Evolutionary conservation across 2,329 filamentous ascomycete species (phyloP).

Genomic region (Aureobasidium sp.): DNA sequence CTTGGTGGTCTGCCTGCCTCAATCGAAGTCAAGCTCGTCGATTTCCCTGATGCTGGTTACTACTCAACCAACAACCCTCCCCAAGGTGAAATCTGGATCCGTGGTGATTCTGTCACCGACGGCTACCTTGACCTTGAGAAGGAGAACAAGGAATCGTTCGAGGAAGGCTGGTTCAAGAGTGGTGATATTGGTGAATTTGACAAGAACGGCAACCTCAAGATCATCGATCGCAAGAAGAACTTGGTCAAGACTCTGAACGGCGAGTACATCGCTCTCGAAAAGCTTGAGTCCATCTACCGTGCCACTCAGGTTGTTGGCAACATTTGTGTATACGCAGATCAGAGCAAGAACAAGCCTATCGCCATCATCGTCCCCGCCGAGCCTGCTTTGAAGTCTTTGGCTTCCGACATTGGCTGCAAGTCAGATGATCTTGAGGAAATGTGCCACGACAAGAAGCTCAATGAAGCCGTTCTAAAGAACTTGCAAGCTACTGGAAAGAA

Average conservation of each 20-base stretch:
- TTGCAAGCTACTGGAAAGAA: conserved; percentile 56
- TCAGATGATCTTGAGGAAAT: conserved; percentile 58
- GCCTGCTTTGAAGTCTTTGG: conserved; percentile 47
- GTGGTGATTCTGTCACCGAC: conserved; percentile 63
- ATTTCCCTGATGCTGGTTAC: conserved; percentile 84
- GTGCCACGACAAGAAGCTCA: conserved; percentile 58
- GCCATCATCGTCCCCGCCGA: conserved; percentile 65
- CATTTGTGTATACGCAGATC: conserved; percentile 77
- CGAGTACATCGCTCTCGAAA: conserved; percentile 95
- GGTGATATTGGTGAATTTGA: conserved; percentile 93
- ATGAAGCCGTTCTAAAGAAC: conserved; percentile 58
- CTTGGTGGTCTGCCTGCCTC: conserved; percentile 71
- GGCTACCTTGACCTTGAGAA: conserved; percentile 80
- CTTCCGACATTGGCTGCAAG: conserved; percentile 49
- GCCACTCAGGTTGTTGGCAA: conserved; percentile 70
- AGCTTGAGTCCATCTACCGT: conserved; percentile 84
- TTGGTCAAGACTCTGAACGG: conserved; percentile 91
- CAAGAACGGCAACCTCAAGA: conserved; percentile 64
- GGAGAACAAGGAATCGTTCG: conserved; percentile 66
- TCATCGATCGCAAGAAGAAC: conserved; percentile 98
- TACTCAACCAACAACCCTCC: conserved; percentile 63
- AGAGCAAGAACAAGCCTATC: conserved; percentile 66
- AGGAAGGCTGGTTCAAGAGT: conserved; percentile 94
- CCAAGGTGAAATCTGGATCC: conserved; percentile 88
- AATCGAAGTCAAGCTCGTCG: conserved; percentile 85